Evolutionary conservation across 2,329 filamentous ascomycete genomes (phyloP).

Genomic region (Aureobasidium sp.): DNA sequence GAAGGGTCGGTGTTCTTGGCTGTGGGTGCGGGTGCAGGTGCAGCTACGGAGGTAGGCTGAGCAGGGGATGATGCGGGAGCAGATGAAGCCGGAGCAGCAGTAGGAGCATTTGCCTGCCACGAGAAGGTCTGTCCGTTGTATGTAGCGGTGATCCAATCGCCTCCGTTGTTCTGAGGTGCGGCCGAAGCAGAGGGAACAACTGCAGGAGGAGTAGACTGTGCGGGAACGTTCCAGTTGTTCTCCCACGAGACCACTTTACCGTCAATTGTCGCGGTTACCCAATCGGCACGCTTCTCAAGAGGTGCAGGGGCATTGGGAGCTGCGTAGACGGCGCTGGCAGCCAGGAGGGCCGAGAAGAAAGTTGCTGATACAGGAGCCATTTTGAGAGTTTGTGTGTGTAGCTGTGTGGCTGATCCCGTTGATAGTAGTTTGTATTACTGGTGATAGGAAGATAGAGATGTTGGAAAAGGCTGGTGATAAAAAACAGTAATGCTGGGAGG

Average conservation of each 20-base stretch:
- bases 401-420: background rate
- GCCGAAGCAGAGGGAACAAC: background rate
- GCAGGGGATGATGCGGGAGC: background rate
- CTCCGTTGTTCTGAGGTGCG: background rate
- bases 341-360: background rate
- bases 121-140: background rate
- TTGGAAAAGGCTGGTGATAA: background rate
- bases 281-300: constrained; percentile 37
- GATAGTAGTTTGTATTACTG: background rate
- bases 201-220: background rate
- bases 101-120: background rate
- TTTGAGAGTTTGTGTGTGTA: background rate
- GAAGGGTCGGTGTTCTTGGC: constrained; percentile 14
- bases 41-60: background rate
- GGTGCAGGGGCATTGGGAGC: background rate
- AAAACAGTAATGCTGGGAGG: background rate
- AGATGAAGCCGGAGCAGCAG: constrained; percentile 9
- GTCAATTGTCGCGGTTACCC: background rate
- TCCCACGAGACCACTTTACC: background rate
- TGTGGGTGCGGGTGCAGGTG: constrained; percentile 4
- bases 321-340: background rate
- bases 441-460: background rate
- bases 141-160: background rate
- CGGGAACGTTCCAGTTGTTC: constrained; percentile 8
- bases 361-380: background rate